Base-by-base conservation (phyloP, 225 moss, liverwort and hornwort species). In the Sphagnum tenellum region DNA sequence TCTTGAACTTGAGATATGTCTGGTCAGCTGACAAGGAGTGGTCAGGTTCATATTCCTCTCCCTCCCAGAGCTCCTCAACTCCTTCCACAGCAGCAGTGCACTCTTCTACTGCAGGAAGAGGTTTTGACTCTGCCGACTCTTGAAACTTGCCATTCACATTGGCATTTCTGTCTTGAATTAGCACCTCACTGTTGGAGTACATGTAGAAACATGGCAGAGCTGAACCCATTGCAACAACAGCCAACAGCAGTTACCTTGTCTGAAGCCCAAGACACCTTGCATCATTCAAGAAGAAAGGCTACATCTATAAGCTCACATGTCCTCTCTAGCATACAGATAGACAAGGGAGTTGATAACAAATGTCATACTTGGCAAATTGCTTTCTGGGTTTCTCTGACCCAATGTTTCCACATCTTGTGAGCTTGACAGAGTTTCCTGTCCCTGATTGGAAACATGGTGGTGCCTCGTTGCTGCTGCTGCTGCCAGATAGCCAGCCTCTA, bases 201-300 rank as follows among this genome's bases (percentile, higher is more conserved):
- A 96, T 72, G 70, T 92, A 96, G 77, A 96, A 96, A 71, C 95
- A 92, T 9, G 95, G 88, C 69, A 96, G 81, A 49, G 81, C 87
- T 87, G 87, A 76, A 82, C 45, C 49, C 63, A 72, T 47, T 48
- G 5, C 63, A 10, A 29, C 29, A 51, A n/a, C 4, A 6, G 10
- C 5, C 50, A 9, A n/a, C 12, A n/a, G n/a, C 50, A 64, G 12
- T 46, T 64, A 64, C 4, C 65, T 70, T 11, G 54, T 11, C 65
- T 44, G 1, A 5, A 66, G 71, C 9, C 54, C 9, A 66, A 29
- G 29, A 29, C 29, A 29, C 29, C 29, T 29, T 29, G 29, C 29
- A 29, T 29, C 29, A 29, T 29, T 29, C 29, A 29, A 51, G 6
- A 56, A 50, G 54, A 65, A 48, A 5, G n/a, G 47, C 49, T 52